These are phyloP conservation scores for Penicillium sclerotiorum DNA, from an alignment of 2,329 filamentous ascomycete species.

Conservation along the genomic window DNA sequence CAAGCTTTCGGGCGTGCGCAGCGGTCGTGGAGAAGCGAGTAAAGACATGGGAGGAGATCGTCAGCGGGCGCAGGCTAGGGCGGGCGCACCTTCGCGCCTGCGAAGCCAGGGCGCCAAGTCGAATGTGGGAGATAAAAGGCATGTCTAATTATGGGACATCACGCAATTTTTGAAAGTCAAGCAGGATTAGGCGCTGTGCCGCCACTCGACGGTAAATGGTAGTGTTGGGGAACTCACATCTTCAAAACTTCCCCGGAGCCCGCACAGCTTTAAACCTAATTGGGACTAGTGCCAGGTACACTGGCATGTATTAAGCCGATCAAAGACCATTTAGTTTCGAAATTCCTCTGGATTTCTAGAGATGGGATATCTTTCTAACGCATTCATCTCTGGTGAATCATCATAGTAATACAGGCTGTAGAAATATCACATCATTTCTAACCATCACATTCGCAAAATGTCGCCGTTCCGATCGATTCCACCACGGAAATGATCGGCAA, in stretches of 20 bases:
- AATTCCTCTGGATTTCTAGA: too few relatives aligned
- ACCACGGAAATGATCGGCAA: slow-evolving; percentile 78
- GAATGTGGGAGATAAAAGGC: slow-evolving; percentile 30
- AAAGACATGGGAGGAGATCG: slow-evolving; percentile 17
- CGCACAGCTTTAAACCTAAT: slow-evolving; percentile 21
- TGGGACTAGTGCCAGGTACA: slow-evolving; percentile 21
- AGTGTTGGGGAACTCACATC: slow-evolving; percentile 2
- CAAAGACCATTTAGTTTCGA: not conserved
- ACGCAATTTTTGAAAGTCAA: slow-evolving; percentile 6
- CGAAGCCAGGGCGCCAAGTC: slow-evolving; percentile 26
- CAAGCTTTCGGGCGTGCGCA: slow-evolving; percentile 32
- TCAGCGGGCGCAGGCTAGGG: slow-evolving; percentile 11
- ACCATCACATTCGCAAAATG: slow-evolving; percentile 62
- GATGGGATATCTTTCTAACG: too few relatives aligned
- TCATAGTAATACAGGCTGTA: slow-evolving; percentile 7
- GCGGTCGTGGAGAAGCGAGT: slow-evolving; percentile 31
- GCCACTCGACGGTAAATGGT: not conserved
- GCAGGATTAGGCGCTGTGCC: not conserved
- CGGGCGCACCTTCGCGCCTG: slow-evolving; percentile 22
- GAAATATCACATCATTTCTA: not conserved
- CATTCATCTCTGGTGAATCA: not conserved
- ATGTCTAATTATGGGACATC: slow-evolving; percentile 33
- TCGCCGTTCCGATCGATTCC: slow-evolving; percentile 78
- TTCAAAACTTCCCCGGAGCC: slow-evolving; percentile 25
- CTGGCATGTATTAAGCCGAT: not conserved